Base-by-base conservation (phyloP, 2,329 filamentous ascomycete species). In the Akanthomyces lecanii region DNA sequence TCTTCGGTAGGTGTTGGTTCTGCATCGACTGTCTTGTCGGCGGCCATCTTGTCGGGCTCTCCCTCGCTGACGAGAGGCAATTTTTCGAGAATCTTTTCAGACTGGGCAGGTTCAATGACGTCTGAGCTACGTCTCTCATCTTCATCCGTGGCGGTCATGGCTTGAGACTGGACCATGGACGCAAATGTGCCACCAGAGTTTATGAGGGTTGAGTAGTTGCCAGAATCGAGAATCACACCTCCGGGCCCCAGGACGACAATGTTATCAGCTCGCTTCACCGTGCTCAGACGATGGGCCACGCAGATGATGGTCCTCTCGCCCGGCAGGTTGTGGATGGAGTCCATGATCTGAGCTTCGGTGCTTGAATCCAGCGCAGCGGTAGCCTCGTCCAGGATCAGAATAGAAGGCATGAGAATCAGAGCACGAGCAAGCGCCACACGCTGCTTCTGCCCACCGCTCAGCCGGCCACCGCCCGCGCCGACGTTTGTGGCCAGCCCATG, bases 351-450 rank as follows among this genome's bases (percentile, higher is more conserved):
- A 47, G 72, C 74, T 33, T 78, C 75, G 1, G 74, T 69, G 38
- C 66, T 69, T 1, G 74, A 72, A 40, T 79, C 75, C 38, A 79
- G 69, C 0, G 86, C 83, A 18, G 82, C 85, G 0, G 87, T 90
- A 0, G 87, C 87, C 73, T 90, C 87, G 66, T 90, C 88, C 2
- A 87, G 77, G 8, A 91, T 83, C 1, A 91, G 75, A 51, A 90
- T 86, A 4, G 79, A 78, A 1, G 87, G 84, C 65, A 85, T 75
- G 54, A 82, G 81, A 50, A 89, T 75, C 59, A 89, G 85, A 47
- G 82, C 83, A 23, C 86, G 78, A 0, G 86, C 85, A 63, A 89
- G 87, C 1, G 85, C 82, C 11, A 89, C 76, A 4, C 86, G 78
- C 68, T 89, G 86, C 28, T 84, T 78, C 68, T 89, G 85, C 2